Base-by-base conservation (phyloP, 768 basidiomycete species). In the Auriculariales sp. region DNA sequence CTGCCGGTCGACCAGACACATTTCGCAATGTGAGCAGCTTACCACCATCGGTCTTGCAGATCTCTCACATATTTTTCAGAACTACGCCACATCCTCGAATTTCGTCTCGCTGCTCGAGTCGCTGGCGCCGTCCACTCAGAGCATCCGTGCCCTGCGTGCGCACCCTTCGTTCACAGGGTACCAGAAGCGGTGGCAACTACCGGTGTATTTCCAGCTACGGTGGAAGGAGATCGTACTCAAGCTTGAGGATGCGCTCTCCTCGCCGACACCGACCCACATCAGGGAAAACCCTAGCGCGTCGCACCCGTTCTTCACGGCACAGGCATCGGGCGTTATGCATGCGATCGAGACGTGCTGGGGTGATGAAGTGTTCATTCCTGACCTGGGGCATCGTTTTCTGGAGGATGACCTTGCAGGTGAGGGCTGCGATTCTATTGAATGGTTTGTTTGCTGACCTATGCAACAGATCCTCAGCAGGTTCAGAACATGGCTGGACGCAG, bases 151-250 rank as follows among this genome's bases (percentile, higher is more conserved):
- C 2, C 81, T 97, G 75, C 78, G 89, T 3, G 59, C 68, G 3
- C 85, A 90, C 61, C 75, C 79, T 0, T 69, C 79, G 3, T 94
- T 81, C 61, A 54, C 59, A 22, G 64, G 79, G 1, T 95, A 98
- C 59, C 78, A 84, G 59, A 73, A 77, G 53, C 75, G 91, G 30
- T 99, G 95, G 93, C 95, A 98, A 61, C 73, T 99, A 2, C 87
- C 90, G 1, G 85, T 98, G 7, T 98, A 98, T 61, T 98, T 94
- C 62, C 95, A 99, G 59, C 69, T 99, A 53, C 76, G 94, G 36
- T 94, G 93, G 90, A 95, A 95, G 64, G 94, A 95, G 59, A 86
- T 94, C 47, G 78, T 92, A 0, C 66, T 73, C 0, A 71, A 69
- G 46, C 66, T 95, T 14, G 95, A 99, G 65, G 80, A 82, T 11